These are phyloP conservation scores for Trichoderma sp. DNA, from an alignment of 2,329 filamentous ascomycete genomes.

Conservation along the genomic window DNA sequence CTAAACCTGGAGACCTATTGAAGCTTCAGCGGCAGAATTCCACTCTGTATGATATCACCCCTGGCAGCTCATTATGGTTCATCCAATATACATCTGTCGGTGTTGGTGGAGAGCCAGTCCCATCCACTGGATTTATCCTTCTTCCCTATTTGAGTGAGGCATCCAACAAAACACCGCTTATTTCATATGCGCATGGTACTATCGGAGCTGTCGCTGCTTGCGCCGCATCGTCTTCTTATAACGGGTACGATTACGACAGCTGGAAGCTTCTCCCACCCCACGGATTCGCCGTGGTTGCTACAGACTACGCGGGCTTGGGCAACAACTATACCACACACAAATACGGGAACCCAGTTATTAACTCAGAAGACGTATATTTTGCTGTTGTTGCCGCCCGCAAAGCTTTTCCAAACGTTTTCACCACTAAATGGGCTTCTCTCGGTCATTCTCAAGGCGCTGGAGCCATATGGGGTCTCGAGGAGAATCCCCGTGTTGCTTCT, in stretches of 20 bases:
- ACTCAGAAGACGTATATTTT: conserved; percentile 31
- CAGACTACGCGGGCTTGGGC: conserved; percentile 34
- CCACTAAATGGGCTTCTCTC: conserved; percentile 28
- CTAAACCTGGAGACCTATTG: conserved; percentile 30
- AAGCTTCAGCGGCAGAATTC: conserved; percentile 31
- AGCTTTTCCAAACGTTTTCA: conserved; percentile 18
- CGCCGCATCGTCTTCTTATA: conserved; percentile 26
- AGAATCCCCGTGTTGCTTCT: conserved; percentile 27
- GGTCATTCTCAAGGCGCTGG: conserved; percentile 34
- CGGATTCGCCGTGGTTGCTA: conserved; percentile 32
- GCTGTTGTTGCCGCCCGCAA: conserved; percentile 26
- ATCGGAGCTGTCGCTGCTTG: conserved; percentile 27
- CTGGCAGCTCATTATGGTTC: conserved; percentile 29
- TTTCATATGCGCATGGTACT: conserved; percentile 31
- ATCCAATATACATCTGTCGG: conserved; percentile 33
- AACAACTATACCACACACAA: conserved; percentile 33
- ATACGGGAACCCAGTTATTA: conserved; percentile 29
- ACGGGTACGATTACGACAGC: conserved; percentile 27
- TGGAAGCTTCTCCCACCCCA: conserved; percentile 25
- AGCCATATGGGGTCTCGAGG: conserved; percentile 32
- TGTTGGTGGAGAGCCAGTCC: conserved; percentile 26
- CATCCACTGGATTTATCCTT: conserved; percentile 30
- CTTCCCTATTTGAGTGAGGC: conserved; percentile 22
- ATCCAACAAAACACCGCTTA: neutral
- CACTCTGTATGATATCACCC: conserved; percentile 12